Evolutionary conservation across 2,329 filamentous ascomycete species (phyloP), one percentile per base, ranked within the genome.

Genomic region (Epichloe festucae): DNA sequence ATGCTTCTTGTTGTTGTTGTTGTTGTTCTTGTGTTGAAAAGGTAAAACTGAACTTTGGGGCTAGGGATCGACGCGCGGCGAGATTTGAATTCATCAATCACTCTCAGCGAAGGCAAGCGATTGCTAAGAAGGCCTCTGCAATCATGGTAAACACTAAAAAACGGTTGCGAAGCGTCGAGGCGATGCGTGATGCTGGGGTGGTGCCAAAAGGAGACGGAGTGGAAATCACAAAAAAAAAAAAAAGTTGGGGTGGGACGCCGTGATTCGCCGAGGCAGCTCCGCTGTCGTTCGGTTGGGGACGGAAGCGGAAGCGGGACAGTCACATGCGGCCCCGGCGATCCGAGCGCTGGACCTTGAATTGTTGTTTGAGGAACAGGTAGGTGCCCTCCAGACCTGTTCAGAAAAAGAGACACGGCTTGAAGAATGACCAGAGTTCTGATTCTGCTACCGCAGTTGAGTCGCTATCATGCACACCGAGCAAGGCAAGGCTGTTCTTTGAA

Each of bases 1-100:
- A 76, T 76, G 27, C 27, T 31, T 31, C 0, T 31, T 31, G 27
- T 31, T 10, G 27, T 31, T 31, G 3, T 31, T 31, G 27, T 11
- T 31, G 27, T 31, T 31, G 27, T 31, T 53, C 59, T 59, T 59
- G 23, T n/a, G 38, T 6, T 14, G 56, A 10, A 5, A 23, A 21
- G 34, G 27, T 12, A 15, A 3, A 5, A 6, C n/a, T 11, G 15
- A 11, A n/a, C 4, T 6, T 23, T 5, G 39, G 17, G 36, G 49
- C 42, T 53, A 12, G 34, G 27, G 35, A 19, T n/a, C 23, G 51
- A 40, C 47, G 31, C 15, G 46, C 36, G 31, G 19, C 39, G 46
- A 42, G 36, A 23, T 10, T 31, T 15, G 27, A 41, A 40, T 40
- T 19, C 44, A 47, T 55, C 55, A 52, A 49, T 43, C 51, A 31